Base-by-base conservation (phyloP, 75 land plant species). In the Picea sitchensis region DNA sequence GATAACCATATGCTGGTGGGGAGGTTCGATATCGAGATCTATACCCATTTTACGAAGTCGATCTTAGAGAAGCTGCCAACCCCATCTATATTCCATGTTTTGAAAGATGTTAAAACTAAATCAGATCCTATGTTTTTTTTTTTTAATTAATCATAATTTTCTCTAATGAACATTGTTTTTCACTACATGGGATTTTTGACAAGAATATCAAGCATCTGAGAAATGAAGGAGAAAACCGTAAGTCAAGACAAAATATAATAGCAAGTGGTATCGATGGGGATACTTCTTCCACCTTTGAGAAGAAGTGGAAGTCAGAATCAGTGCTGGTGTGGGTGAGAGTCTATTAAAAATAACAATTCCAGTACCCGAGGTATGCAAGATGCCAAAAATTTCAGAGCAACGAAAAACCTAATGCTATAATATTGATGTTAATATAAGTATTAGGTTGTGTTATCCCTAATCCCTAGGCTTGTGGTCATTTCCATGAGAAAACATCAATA, bases 81-180 rank as follows among this genome's bases (percentile, higher is more conserved):
- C 12, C 74, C 85, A 8, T 84, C 78, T 58, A 58, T 86, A 58
- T 73, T 82, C 76, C 79, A 84, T 84, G 81, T 78, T 72, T 59
- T 91, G 21, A 88, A 91, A 61, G 95, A 88, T 54, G 84, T 85
- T 18, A 78, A 67, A 59, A 75, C 81, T 67, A 79, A 85, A 69
- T 84, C 80, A 30, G 88, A 75, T 9, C 58, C 78, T 47, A 15
- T 80, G 36, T 80, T 93, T 59, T 26, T 26, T 26, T 26, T 26
- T 18, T 30, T 30, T 92, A 91, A 77, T 85, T 84, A 15, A 58
- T 85, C 18, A 78, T 80, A 58, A 44, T 90, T 58, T 95, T 91
- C 76, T 78, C 88, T 36, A 97, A 88, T 83, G 99, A 97, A 82
- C 94, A 98, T 1, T 87, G 86, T 12, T 79, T 95, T 63, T 83